Conservation (phyloP, 306 rosid genomes). For the Hippophae rhamnoides region DNA sequence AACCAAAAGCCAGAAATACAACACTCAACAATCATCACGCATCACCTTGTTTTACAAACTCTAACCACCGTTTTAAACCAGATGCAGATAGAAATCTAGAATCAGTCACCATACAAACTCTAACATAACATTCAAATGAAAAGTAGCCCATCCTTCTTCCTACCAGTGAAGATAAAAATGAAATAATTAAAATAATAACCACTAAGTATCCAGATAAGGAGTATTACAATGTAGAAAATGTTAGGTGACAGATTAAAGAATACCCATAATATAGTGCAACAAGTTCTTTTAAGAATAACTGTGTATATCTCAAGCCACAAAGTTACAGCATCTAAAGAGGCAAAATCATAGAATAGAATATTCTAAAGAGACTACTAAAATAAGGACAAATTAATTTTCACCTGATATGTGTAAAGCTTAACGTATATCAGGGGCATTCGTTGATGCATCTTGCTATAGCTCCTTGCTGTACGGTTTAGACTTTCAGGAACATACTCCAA, state of each 20-base stretch:
- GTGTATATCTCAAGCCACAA: not conserved
- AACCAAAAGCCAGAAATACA: too few relatives aligned
- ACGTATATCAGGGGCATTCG: slow-evolving; percentile 93
- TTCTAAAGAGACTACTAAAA: not conserved
- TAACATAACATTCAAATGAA: not conserved
- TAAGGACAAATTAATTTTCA: slow-evolving; percentile 14
- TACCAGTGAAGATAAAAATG: not conserved
- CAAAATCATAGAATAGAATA: not conserved
- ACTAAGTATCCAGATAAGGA: not conserved
- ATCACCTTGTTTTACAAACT: too few relatives aligned
- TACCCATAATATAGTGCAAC: not conserved
- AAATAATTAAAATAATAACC: not conserved
- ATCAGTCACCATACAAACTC: not conserved
- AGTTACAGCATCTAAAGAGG: not conserved
- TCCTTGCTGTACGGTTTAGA: slow-evolving; percentile 78
- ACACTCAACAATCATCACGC: too few relatives aligned
- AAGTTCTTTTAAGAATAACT: too few relatives aligned
- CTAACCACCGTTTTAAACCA: too few relatives aligned
- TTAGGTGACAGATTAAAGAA: not conserved
- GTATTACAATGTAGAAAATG: not conserved
- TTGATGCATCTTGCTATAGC: slow-evolving; percentile 82
- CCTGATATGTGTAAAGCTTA: slow-evolving; percentile 95
- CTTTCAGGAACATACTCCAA: slow-evolving; percentile 96
- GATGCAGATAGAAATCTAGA: too few relatives aligned
- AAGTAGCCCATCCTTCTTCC: not conserved